phyloP scores from a whole-genome alignment of 352 stramenopile species.

The Globisporangium spinosum region DNA sequence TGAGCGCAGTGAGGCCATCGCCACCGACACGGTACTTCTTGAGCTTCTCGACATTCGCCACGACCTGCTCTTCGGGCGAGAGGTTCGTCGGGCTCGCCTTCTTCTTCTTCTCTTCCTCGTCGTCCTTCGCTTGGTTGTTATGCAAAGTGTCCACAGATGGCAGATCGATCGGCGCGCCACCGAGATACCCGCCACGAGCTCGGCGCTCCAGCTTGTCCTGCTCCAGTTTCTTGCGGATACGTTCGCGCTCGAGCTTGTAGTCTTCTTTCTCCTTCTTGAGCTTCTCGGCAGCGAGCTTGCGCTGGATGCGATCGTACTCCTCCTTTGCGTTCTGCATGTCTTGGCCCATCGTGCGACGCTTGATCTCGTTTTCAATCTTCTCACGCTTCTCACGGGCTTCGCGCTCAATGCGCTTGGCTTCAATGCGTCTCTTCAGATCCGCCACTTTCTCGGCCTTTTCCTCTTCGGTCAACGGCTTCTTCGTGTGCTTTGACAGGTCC shows the following conservation, averaged over 20 bases:
- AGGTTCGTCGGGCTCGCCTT: slow-evolving; percentile 38
- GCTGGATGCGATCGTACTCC: slow-evolving; percentile 80
- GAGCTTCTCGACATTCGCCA: slow-evolving; percentile 72
- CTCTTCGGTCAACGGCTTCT: slow-evolving; percentile 70
- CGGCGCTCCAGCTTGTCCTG: slow-evolving; percentile 90
- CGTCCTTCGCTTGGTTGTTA: slow-evolving; percentile 16
- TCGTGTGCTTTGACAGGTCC: slow-evolving; percentile 46
- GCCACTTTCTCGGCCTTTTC: slow-evolving; percentile 87
- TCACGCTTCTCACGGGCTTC: slow-evolving; percentile 78
- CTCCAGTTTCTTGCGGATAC: slow-evolving; percentile 85
- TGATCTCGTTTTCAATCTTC: slow-evolving; percentile 67
- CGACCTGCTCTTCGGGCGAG: slow-evolving; percentile 63
- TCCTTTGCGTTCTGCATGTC: slow-evolving; percentile 73
- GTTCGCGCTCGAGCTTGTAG: slow-evolving; percentile 85
- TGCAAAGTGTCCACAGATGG: slow-evolving; percentile 27
- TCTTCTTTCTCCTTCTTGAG: slow-evolving; percentile 89
- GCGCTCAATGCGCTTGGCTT: slow-evolving; percentile 68
- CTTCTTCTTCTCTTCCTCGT: slow-evolving; percentile 27
- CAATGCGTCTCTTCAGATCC: slow-evolving; percentile 78
- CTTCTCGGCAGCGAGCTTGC: slow-evolving; percentile 74
- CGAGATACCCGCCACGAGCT: slow-evolving; percentile 76
- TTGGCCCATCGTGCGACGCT: slow-evolving; percentile 68
- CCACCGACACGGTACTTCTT: slow-evolving; percentile 85
- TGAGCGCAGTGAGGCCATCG: slow-evolving; percentile 76
- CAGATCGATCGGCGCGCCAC: slow-evolving; percentile 62